Percentiles rank a stretch among this genome's conserved stretches.
Conservation (phyloP, 1,284 basidiomycete species). For the Coniferiporia sulphurascens region DNA sequence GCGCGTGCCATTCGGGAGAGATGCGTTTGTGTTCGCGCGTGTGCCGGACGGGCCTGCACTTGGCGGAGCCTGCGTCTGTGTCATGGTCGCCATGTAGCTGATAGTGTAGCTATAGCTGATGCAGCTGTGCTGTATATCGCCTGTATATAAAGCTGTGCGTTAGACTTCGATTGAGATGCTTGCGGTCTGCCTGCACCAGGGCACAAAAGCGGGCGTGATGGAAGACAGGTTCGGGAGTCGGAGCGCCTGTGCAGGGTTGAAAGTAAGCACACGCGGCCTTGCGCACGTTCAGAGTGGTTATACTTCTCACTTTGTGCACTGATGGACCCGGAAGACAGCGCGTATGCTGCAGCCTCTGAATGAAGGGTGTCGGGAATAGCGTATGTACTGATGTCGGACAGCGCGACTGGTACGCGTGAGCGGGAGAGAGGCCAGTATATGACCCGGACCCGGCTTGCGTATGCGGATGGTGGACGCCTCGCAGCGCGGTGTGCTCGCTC, state of each 20-base stretch:
- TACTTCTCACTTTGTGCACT: not conserved
- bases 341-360: not conserved
- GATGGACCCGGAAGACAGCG: not conserved
- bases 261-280: not conserved
- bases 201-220: not conserved
- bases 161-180: not conserved
- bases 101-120: not conserved
- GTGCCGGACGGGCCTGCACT: constrained; percentile 6
- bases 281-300: not conserved
- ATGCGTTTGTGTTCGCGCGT: not conserved
- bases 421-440: not conserved
- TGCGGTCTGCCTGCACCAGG: not conserved
- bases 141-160: not conserved
- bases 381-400: not conserved
- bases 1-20: not conserved
- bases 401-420: not conserved
- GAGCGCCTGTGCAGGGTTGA: not conserved
- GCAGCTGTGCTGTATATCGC: not conserved
- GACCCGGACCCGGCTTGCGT: not conserved
- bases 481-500: not conserved
- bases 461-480: not conserved
- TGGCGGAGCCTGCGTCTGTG: constrained; percentile 5
- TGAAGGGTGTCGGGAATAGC: not conserved
- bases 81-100: constrained; percentile 3
- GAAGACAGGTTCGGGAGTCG: not conserved